Conservation (phyloP, 148 eudicot species). For the Rhododendron griersonianum region DNA sequence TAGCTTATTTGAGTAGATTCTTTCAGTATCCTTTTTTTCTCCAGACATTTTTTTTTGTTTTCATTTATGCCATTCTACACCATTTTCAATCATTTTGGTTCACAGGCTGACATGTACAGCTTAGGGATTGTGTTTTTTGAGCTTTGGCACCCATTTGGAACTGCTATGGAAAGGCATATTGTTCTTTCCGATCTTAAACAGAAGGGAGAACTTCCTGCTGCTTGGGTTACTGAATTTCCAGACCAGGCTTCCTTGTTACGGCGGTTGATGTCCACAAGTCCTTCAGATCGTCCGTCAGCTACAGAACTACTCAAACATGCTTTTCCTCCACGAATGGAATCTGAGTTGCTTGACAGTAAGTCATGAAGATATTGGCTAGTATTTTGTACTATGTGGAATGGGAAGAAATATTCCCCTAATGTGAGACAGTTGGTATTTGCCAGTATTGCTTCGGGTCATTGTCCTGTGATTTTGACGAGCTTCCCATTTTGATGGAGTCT, state of each 20-base stretch:
- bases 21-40: neutral
- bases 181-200: slow-evolving; percentile 82
- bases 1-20: slow-evolving; percentile 3
- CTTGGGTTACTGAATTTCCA: slow-evolving; percentile 79
- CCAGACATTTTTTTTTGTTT: neutral
- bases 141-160: slow-evolving; percentile 91
- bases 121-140: slow-evolving; percentile 90
- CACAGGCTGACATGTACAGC: slow-evolving; percentile 97
- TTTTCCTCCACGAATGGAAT: slow-evolving; percentile 95
- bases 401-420: neutral
- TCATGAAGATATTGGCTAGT: slow-evolving; percentile 9
- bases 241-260: slow-evolving; percentile 75
- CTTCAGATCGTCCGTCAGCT: slow-evolving; percentile 95
- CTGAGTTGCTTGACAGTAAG: slow-evolving; percentile 84
- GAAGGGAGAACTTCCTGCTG: slow-evolving; percentile 70
- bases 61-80: neutral
- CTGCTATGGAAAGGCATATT: slow-evolving; percentile 92
- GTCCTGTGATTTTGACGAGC: neutral
- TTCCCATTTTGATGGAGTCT: neutral
- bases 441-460: neutral
- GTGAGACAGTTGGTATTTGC: neutral
- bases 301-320: slow-evolving; percentile 81
- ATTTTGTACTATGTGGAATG: neutral
- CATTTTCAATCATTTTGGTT: slow-evolving; percentile 8
- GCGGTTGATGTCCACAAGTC: slow-evolving; percentile 73